phyloP scores from a whole-genome alignment of 805 yeast species.

The Yarrowia keelungensis region DNA sequence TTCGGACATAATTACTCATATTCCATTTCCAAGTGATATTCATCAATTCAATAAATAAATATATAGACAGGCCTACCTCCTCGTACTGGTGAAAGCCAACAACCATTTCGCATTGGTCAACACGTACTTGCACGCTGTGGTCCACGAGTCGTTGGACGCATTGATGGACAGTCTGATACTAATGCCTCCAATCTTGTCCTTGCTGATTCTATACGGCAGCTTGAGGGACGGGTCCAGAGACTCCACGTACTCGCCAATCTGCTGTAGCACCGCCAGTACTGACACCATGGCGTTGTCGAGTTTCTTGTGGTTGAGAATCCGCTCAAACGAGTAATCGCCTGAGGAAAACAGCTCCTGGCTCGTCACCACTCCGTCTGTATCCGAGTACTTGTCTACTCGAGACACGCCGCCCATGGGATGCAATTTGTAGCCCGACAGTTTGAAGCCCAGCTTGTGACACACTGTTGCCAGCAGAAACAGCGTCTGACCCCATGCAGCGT shows the following conservation, averaged over 20 bases:
- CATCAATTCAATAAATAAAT: neutral
- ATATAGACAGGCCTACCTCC: neutral
- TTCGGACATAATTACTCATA: too few relatives aligned
- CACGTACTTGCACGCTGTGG: conserved; percentile 82
- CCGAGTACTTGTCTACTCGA: conserved; percentile 62
- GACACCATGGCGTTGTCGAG: conserved; percentile 85
- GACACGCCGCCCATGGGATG: conserved; percentile 88
- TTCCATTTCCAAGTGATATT: too few relatives aligned
- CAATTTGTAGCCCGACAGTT: conserved; percentile 65
- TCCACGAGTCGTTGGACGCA: conserved; percentile 80
- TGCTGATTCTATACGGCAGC: conserved; percentile 74
- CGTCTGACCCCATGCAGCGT: conserved; percentile 89
- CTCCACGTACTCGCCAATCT: conserved; percentile 56
- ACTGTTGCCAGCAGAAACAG: conserved; percentile 73
- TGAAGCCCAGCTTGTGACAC: conserved; percentile 61
- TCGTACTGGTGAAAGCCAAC: conserved; percentile 67
- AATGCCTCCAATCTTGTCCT: conserved; percentile 77
- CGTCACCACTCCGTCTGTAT: conserved; percentile 46
- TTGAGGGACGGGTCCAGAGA: conserved; percentile 61
- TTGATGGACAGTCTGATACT: conserved; percentile 72
- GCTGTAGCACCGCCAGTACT: conserved; percentile 65
- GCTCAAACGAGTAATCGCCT: conserved; percentile 75
- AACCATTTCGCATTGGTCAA: conserved; percentile 86
- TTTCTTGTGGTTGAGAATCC: conserved; percentile 73
- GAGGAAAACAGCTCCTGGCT: conserved; percentile 65